Conservation (phyloP, 2,329 filamentous ascomycete genomes). For the Pezicula carpinea region DNA sequence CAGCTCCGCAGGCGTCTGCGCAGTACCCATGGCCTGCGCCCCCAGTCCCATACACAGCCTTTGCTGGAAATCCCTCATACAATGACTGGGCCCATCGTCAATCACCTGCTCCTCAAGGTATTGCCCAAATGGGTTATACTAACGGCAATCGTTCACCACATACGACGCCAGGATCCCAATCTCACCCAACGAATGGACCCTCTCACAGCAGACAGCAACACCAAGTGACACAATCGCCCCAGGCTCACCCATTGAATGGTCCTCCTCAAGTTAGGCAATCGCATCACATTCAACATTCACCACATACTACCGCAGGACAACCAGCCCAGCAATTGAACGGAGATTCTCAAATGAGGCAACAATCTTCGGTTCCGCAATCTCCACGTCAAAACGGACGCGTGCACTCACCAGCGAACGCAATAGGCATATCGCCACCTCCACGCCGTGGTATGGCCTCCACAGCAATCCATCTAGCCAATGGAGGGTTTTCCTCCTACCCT, state of each 20-base stretch:
- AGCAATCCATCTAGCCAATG: slow-evolving; percentile 22
- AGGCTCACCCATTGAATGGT: too few species aligned
- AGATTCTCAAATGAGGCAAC: slow-evolving; percentile 18
- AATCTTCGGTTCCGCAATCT: slow-evolving; percentile 30
- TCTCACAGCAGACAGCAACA: slow-evolving; percentile 17
- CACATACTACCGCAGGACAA: too few species aligned
- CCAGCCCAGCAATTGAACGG: slow-evolving; percentile 15
- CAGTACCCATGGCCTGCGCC: slow-evolving; percentile 29
- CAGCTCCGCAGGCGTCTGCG: too few species aligned
- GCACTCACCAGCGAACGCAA: slow-evolving; percentile 38
- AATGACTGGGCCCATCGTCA: slow-evolving; percentile 45
- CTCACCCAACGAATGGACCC: slow-evolving; percentile 16
- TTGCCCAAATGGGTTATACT: slow-evolving; percentile 41
- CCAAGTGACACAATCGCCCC: slow-evolving; percentile 31
- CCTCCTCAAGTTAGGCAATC: not conserved
- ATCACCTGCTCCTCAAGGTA: slow-evolving; percentile 40
- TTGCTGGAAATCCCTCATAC: slow-evolving; percentile 34
- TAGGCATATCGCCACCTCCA: slow-evolving; percentile 29
- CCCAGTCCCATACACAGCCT: slow-evolving; percentile 24
- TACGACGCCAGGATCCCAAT: slow-evolving; percentile 27
- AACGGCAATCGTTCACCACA: slow-evolving; percentile 37
- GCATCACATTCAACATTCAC: slow-evolving; percentile 24
- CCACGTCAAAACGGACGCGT: slow-evolving; percentile 40
- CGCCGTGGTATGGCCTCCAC: slow-evolving; percentile 17
- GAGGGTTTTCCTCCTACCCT: slow-evolving; percentile 22